Percentiles rank a stretch among this genome's conserved stretches.
These are phyloP conservation scores for Coemansia reversa DNA, from an alignment of 192 early-diverging fungal genomes.

Conservation along the genomic window DNA sequence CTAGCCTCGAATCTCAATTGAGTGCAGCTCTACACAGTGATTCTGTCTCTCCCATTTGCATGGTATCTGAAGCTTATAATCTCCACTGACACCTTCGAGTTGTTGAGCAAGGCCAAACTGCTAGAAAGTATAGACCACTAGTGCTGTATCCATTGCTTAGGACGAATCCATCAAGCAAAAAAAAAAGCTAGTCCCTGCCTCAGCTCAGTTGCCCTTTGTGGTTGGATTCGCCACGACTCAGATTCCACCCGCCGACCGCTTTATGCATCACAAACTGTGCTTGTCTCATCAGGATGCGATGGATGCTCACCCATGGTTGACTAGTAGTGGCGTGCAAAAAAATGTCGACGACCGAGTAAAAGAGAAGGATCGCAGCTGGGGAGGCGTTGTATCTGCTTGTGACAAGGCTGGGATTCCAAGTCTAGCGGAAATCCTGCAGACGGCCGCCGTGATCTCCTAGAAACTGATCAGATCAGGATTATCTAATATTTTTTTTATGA, in stretches of 20 bases:
- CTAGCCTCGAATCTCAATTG: not conserved
- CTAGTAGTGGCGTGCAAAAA: conserved; percentile 27
- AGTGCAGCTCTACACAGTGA: not conserved
- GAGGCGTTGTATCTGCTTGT: not conserved
- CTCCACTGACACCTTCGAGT: not conserved
- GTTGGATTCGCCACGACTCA: conserved; percentile 10
- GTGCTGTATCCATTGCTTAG: conserved; percentile 2
- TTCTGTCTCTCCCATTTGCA: not conserved
- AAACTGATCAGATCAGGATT: conserved; percentile 8
- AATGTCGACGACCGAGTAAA: conserved; percentile 24
- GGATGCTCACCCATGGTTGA: conserved; percentile 41
- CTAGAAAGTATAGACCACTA: not conserved
- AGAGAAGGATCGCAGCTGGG: conserved; percentile 19
- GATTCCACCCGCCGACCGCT: not conserved
- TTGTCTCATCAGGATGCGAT: conserved; percentile 3
- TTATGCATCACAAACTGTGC: not conserved
- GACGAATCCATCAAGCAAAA: conserved; percentile 17
- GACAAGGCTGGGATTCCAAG: not conserved
- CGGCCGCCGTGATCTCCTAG: not conserved
- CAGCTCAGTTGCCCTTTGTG: not conserved
- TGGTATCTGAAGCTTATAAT: not conserved
- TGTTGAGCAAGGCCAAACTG: not conserved
- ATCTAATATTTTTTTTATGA: not conserved
- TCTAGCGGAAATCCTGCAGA: not conserved
- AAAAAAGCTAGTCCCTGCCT: not conserved